Evolutionary conservation across 2,329 filamentous ascomycete genomes (phyloP).

Genomic region (Aureobasidium sp.): DNA sequence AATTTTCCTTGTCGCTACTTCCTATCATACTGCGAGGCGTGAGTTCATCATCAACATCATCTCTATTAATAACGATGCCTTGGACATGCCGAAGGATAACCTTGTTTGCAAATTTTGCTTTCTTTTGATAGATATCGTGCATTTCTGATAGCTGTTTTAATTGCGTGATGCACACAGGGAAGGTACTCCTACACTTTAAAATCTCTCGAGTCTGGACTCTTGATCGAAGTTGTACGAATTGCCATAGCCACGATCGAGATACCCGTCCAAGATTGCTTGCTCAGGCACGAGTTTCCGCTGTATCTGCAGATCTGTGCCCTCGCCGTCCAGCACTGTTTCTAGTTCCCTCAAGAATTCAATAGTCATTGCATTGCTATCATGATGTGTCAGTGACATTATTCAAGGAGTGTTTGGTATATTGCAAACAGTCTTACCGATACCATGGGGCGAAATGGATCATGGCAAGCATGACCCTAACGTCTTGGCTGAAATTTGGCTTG

Average conservation of each 20-base stretch:
- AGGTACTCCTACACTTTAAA: not conserved
- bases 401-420: constrained; percentile 25
- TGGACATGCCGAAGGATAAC: too few relatives aligned
- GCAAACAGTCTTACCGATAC: constrained; percentile 13
- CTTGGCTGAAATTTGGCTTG: constrained; percentile 50
- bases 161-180: too few relatives aligned
- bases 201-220: not conserved
- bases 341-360: not conserved
- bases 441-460: constrained; percentile 49
- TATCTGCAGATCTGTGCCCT: constrained; percentile 36
- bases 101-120: too few relatives aligned
- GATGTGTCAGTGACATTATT: constrained; percentile 47
- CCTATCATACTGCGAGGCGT: too few relatives aligned
- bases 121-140: too few relatives aligned
- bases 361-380: not conserved
- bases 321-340: not conserved
- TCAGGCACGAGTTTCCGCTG: constrained; percentile 44
- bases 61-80: too few relatives aligned
- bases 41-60: too few relatives aligned
- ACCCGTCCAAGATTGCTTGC: constrained; percentile 39
- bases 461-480: constrained; percentile 25
- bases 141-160: too few relatives aligned
- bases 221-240: constrained; percentile 59
- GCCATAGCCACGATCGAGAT: constrained; percentile 52
- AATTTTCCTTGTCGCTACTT: too few relatives aligned